Evolutionary conservation across 2,329 filamentous ascomycete genomes (phyloP), one percentile per base, ranked within the genome.

Genomic region (Aphanocladium album): DNA sequence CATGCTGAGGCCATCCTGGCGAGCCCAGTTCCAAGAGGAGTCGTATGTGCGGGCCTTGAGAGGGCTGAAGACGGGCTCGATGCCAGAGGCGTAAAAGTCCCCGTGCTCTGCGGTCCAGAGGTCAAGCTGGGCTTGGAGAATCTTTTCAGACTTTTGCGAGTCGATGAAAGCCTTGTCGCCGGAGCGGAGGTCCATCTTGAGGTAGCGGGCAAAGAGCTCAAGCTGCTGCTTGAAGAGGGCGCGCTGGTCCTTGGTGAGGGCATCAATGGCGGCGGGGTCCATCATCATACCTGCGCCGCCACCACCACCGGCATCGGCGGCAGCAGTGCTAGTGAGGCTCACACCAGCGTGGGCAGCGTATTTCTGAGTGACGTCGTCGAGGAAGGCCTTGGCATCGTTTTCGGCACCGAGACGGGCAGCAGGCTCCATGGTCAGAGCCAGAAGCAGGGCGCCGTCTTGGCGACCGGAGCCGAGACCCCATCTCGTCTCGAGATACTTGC

Each of bases 11-110:
- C 93, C 95, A 74, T 99, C 95, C 74, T 99, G 95, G 57, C 95
- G 89, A 64, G 92, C 95, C 95, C 95, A 99, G 76, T 99, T 99
- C 95, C 95, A 99, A 0, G 92, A 96, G 0, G 95, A 98, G 74
- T 99, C 95, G 77, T 99, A 99, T 11, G 95, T 88, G 72, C 95
- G 89, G 35, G 95, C 95, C 76, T 99, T 99, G 64, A 98, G 85
- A 5, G 91, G 81, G 71, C 90, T 96, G 78, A 99, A 99, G 21
- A 92, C 88, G 12, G 95, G 95, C 75, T 96, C 91, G 65, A 99
- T 98, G 56, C 95, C 95, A 27, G 90, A 81, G 23, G 95, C 95
- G 72, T 99, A 99, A 76, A 96, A 91, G 64, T 99, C 95, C 62
- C 95, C 95, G 70, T 99, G 95, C 75, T 99, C 95, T 3, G 90